phyloP scores from a whole-genome alignment of 148 eudicot genomes.

The Gaultheria prostrata region DNA sequence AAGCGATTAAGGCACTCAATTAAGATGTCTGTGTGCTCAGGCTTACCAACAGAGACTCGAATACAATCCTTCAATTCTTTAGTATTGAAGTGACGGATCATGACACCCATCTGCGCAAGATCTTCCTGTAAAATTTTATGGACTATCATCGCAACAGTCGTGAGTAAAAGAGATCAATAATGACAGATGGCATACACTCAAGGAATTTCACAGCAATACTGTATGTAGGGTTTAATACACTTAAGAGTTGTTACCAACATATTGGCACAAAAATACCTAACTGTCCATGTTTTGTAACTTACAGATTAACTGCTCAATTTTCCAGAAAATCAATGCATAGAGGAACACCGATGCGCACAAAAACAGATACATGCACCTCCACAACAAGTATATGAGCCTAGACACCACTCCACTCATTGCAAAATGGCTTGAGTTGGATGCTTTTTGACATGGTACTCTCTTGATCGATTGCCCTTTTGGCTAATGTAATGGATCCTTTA shows the following conservation, averaged over 20 bases:
- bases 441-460: no score
- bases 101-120: constrained; percentile 85
- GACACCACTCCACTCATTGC: no score
- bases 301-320: background rate
- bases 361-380: background rate
- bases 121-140: constrained; percentile 60
- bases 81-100: constrained; percentile 94
- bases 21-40: constrained; percentile 86
- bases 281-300: background rate
- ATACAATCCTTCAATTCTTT: constrained; percentile 80
- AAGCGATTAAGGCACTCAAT: constrained; percentile 61
- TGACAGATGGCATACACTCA: background rate
- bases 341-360: background rate
- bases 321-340: background rate
- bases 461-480: no score
- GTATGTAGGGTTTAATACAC: background rate
- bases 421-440: no score
- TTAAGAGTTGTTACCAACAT: background rate
- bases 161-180: background rate
- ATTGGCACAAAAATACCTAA: background rate
- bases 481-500: no score
- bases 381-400: no score
- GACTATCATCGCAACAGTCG: background rate
- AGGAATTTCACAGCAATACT: background rate
- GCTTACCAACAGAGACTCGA: constrained; percentile 94